These are phyloP conservation scores for Alternaria gansuensis DNA, from an alignment of 2,329 filamentous ascomycete species.

Conservation along the genomic window DNA sequence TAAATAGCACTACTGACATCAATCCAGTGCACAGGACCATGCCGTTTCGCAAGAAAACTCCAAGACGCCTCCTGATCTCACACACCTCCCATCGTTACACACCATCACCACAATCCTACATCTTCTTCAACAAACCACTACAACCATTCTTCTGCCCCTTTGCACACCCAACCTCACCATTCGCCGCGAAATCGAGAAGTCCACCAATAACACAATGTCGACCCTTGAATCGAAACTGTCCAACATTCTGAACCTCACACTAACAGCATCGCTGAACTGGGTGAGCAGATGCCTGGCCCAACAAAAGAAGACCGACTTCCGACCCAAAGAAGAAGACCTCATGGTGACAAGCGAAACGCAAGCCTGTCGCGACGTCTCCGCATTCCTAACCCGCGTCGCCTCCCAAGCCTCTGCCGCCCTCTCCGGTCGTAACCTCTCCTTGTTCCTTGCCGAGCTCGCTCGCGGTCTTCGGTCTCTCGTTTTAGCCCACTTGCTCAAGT, in stretches of 20 bases:
- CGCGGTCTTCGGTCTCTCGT: conserved; percentile 79
- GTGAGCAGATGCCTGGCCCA: conserved; percentile 73
- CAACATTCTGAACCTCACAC: conserved; percentile 71
- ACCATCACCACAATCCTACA: conserved; percentile 88
- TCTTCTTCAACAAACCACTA: conserved; percentile 91
- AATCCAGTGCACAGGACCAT: conserved; percentile 64
- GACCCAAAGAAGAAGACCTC: conserved; percentile 75
- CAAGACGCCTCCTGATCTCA: conserved; percentile 87
- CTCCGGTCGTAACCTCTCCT: conserved; percentile 82
- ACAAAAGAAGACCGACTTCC: conserved; percentile 90
- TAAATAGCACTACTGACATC: conserved; percentile 21
- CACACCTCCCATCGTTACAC: conserved; percentile 80
- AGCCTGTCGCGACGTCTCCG: conserved; percentile 82
- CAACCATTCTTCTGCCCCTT: conserved; percentile 87
- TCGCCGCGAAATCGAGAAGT: conserved; percentile 86
- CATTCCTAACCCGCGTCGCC: conserved; percentile 77
- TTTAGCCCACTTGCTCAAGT: conserved; percentile 93
- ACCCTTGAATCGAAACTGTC: conserved; percentile 87
- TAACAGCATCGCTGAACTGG: conserved; percentile 80
- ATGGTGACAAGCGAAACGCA: conserved; percentile 67
- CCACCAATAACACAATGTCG: conserved; percentile 75
- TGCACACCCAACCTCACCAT: conserved; percentile 91
- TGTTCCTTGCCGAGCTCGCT: conserved; percentile 84
- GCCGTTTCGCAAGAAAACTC: conserved; percentile 79
- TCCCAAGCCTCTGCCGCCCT: conserved; percentile 72